A percentile compares a stretch with the other conserved stretches of the same genome.
phyloP scores from a whole-genome alignment of 2,329 filamentous ascomycete species.

The Penicillium sp. region DNA sequence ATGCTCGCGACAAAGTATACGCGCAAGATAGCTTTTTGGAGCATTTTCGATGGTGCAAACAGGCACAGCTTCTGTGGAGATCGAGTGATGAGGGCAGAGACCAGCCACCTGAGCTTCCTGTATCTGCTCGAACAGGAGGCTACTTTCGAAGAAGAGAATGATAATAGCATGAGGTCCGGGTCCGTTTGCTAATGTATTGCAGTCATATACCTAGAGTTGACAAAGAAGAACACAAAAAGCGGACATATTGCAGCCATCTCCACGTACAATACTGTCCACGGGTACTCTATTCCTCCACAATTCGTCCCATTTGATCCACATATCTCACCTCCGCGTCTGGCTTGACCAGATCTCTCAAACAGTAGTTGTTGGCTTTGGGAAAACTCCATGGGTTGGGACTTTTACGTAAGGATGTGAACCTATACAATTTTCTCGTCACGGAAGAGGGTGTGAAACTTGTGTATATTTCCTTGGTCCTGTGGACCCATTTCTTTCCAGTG shows the following conservation, averaged over 20 bases:
- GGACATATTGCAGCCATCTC: not conserved
- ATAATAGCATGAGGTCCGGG: not conserved
- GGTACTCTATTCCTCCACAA: constrained; percentile 28
- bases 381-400: constrained; percentile 20
- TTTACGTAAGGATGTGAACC: constrained; percentile 42
- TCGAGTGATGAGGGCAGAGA: constrained; percentile 12
- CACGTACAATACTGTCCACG: constrained; percentile 17
- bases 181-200: constrained; percentile 6
- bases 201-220: not conserved
- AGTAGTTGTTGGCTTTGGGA: constrained; percentile 29
- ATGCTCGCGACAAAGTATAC: constrained; percentile 16
- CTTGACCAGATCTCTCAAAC: too few relatives aligned
- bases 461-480: too few relatives aligned
- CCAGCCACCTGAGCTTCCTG: constrained; percentile 10
- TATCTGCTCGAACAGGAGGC: constrained; percentile 12
- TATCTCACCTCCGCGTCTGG: too few relatives aligned
- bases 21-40: constrained; percentile 9
- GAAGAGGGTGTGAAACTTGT: not conserved
- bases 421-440: constrained; percentile 41
- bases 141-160: constrained; percentile 15
- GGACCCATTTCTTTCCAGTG: too few relatives aligned
- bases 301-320: too few relatives aligned
- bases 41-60: constrained; percentile 10
- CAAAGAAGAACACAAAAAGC: not conserved
- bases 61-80: constrained; percentile 11